Evolutionary conservation across 2,329 filamentous ascomycete species (phyloP).

Genomic region (Fusarium guadeloupense): DNA sequence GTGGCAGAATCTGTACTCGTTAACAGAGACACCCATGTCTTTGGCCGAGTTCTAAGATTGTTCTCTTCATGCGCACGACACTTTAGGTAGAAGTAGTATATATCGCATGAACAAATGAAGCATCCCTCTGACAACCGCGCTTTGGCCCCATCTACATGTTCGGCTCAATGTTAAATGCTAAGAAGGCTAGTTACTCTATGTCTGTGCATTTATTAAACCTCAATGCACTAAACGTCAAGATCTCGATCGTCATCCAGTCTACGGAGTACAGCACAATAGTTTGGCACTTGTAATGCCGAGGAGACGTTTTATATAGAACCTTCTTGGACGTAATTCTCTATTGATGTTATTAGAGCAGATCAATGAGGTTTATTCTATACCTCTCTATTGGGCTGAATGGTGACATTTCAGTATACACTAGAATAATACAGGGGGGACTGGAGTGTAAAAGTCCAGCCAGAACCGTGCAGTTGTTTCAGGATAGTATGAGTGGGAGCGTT

Average conservation of each 20-base stretch:
- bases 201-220: conserved; percentile 16
- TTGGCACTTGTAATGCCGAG: too few species aligned
- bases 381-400: background rate
- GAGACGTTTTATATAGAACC: too few species aligned
- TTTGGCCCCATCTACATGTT: background rate
- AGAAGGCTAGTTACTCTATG: background rate
- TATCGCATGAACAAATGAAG: conserved; percentile 21
- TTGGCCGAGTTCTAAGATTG: conserved; percentile 44
- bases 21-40: conserved; percentile 66
- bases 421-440: background rate
- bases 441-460: background rate
- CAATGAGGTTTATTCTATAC: background rate
- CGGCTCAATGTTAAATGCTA: conserved; percentile 1
- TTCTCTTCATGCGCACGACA: conserved; percentile 8
- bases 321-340: background rate
- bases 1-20: conserved; percentile 73
- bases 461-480: background rate
- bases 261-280: background rate
- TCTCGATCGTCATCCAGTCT: background rate
- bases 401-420: background rate
- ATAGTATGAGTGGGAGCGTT: conserved; percentile 2
- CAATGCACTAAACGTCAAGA: background rate
- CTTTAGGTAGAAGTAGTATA: background rate
- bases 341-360: background rate
- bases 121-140: conserved; percentile 13